These are phyloP conservation scores for Fusarium falciforme DNA, from an alignment of 2,329 filamentous ascomycete genomes.

Conservation along the genomic window DNA sequence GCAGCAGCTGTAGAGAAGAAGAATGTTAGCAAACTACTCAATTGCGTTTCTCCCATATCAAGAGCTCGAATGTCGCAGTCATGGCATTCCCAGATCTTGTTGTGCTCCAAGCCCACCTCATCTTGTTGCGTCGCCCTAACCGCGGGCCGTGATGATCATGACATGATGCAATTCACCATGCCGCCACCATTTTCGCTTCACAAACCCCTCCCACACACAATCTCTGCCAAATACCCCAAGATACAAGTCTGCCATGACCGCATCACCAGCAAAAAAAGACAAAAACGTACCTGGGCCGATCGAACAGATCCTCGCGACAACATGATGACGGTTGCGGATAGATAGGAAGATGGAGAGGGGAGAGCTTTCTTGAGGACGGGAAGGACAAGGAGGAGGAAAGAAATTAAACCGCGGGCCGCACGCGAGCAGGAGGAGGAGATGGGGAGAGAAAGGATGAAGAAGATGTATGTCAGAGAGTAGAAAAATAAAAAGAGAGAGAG, in stretches of 20 bases:
- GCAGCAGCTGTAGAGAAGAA: constrained; percentile 59
- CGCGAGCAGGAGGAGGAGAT: constrained; percentile 19
- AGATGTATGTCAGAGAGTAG: constrained; percentile 17
- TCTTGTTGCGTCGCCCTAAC: neutral
- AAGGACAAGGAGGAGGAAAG: constrained; percentile 8
- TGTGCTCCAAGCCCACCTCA: neutral
- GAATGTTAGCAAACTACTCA: constrained; percentile 39
- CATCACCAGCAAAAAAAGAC: constrained; percentile 13
- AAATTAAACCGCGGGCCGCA: constrained; percentile 20
- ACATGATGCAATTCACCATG: constrained; percentile 21
- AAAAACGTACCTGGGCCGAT: constrained; percentile 65
- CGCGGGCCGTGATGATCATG: constrained; percentile 31
- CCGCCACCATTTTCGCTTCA: neutral
- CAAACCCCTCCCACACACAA: neutral
- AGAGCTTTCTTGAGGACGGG: constrained; percentile 26
- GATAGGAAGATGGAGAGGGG: constrained; percentile 23
- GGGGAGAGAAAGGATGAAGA: constrained; percentile 7
- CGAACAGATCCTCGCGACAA: constrained; percentile 68
- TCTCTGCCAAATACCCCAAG: neutral
- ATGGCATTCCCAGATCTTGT: neutral
- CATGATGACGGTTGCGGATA: constrained; percentile 56
- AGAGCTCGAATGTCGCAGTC: constrained; percentile 8
- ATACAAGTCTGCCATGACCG: constrained; percentile 13
- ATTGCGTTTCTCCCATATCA: constrained; percentile 5
- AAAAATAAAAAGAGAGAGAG: constrained; percentile 21